phyloP scores from a whole-genome alignment of 768 basidiomycete species.

The Trametes elegans region DNA sequence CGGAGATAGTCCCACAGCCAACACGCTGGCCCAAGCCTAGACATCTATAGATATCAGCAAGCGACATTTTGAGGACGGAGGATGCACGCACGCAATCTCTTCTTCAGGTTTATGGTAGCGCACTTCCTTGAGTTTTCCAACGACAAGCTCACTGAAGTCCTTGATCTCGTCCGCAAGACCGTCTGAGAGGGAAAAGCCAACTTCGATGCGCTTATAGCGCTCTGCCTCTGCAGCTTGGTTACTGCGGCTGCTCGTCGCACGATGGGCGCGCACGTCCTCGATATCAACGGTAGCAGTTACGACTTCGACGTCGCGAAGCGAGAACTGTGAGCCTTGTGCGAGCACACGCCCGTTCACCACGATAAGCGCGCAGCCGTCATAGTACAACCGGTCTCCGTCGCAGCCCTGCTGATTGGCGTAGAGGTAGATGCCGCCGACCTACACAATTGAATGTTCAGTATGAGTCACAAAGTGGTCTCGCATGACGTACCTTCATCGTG shows the following conservation, averaged over 20 bases:
- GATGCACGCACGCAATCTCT: slow-evolving; percentile 80
- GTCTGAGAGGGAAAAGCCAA: slow-evolving; percentile 73
- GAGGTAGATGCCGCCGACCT: slow-evolving; percentile 96
- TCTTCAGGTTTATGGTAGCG: slow-evolving; percentile 88
- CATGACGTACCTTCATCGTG: slow-evolving; percentile 72
- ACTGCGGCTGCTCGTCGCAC: slow-evolving; percentile 78
- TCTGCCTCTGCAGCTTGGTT: slow-evolving; percentile 84
- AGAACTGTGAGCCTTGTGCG: slow-evolving; percentile 97
- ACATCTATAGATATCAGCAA: neutral
- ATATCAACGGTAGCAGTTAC: slow-evolving; percentile 95
- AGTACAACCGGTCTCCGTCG: slow-evolving; percentile 96
- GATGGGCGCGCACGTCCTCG: slow-evolving; percentile 92
- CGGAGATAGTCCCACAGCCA: slow-evolving; percentile 99
- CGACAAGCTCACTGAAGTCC: slow-evolving; percentile 26
- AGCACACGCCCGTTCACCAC: slow-evolving; percentile 90
- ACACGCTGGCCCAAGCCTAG: slow-evolving; percentile 92
- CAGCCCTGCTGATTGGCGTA: slow-evolving; percentile 99
- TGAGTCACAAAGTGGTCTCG: neutral
- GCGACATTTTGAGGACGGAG: neutral
- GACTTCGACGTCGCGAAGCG: slow-evolving; percentile 93
- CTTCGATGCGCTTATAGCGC: slow-evolving; percentile 78
- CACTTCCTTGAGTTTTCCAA: slow-evolving; percentile 41
- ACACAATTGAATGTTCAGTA: neutral
- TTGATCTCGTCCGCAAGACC: slow-evolving; percentile 49
- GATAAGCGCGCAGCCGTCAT: slow-evolving; percentile 96